Percentiles rank a stretch among this genome's conserved stretches.
phyloP scores from a whole-genome alignment of 129 eudicot genomes.

The Chrysanthemum lavandulifolium region DNA sequence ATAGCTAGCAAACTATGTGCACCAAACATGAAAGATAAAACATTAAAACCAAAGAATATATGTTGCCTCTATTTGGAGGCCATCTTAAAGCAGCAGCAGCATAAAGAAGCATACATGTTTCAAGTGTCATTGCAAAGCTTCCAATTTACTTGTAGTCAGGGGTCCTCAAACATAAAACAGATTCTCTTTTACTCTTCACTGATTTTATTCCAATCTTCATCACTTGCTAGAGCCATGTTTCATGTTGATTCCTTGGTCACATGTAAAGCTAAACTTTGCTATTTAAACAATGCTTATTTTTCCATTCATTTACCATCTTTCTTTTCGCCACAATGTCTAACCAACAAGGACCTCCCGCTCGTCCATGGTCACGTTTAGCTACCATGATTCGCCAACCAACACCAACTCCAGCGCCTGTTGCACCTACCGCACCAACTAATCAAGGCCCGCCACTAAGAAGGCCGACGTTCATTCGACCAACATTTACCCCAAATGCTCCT shows the following conservation, averaged over 20 bases:
- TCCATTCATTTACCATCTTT: conserved; percentile 4
- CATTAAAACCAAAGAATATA: conserved; percentile 13
- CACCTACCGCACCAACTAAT: conserved; percentile 32
- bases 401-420: background rate
- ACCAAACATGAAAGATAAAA: background rate
- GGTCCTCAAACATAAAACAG: conserved; percentile 1
- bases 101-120: background rate
- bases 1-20: background rate
- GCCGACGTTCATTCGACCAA: conserved; percentile 35
- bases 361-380: conserved; percentile 52
- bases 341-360: conserved; percentile 44
- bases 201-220: conserved; percentile 51
- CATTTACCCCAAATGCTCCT: conserved; percentile 25
- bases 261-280: conserved; percentile 19
- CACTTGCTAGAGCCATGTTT: conserved; percentile 17
- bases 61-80: conserved; percentile 33
- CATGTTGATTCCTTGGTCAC: conserved; percentile 31
- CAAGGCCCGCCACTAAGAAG: conserved; percentile 35
- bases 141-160: conserved; percentile 16
- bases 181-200: conserved; percentile 3
- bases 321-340: conserved; percentile 35
- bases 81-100: conserved; percentile 15
- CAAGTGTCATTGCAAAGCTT: conserved; percentile 30
- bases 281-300: conserved; percentile 20
- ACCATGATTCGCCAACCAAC: conserved; percentile 43